Evolutionary conservation across 108 stramenopile species (phyloP).

Genomic region (Cyclotella sp.): DNA sequence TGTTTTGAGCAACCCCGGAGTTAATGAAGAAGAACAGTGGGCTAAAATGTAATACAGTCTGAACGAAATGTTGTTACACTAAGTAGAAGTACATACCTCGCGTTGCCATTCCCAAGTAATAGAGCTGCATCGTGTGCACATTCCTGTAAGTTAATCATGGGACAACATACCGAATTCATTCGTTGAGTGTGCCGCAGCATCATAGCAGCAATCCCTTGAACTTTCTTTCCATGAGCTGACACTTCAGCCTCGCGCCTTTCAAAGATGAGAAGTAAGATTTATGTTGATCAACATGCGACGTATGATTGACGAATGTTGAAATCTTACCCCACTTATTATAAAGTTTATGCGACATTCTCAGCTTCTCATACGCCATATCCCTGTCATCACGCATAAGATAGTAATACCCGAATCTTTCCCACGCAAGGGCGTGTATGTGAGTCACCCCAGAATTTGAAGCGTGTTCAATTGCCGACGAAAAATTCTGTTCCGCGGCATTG

Average conservation of each 20-base stretch:
- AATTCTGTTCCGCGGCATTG: constrained; percentile 5
- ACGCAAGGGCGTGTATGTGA: constrained; percentile 16
- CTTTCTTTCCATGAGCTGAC: background rate
- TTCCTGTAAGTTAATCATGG: too few species aligned
- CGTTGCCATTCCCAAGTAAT: too few species aligned
- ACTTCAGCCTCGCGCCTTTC: background rate
- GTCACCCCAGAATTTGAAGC: background rate
- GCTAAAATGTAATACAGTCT: too few species aligned
- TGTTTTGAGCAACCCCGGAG: too few species aligned
- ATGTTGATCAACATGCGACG: background rate
- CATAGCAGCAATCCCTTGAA: background rate
- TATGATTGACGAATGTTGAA: background rate
- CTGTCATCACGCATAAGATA: background rate
- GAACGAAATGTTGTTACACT: too few species aligned
- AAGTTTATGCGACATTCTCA: background rate
- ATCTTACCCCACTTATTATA: constrained; percentile 21
- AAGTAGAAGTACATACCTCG: too few species aligned
- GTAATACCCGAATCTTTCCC: constrained; percentile 15
- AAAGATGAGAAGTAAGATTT: background rate
- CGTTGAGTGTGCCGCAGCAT: too few species aligned
- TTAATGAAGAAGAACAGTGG: too few species aligned
- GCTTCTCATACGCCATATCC: constrained; percentile 1
- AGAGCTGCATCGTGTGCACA: too few species aligned
- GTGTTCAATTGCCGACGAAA: constrained; percentile 1
- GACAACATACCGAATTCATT: too few species aligned